Evolutionary conservation across 1,284 basidiomycete species (phyloP), one percentile per base, ranked within the genome.

Genomic region (Psilocybe mexicana): DNA sequence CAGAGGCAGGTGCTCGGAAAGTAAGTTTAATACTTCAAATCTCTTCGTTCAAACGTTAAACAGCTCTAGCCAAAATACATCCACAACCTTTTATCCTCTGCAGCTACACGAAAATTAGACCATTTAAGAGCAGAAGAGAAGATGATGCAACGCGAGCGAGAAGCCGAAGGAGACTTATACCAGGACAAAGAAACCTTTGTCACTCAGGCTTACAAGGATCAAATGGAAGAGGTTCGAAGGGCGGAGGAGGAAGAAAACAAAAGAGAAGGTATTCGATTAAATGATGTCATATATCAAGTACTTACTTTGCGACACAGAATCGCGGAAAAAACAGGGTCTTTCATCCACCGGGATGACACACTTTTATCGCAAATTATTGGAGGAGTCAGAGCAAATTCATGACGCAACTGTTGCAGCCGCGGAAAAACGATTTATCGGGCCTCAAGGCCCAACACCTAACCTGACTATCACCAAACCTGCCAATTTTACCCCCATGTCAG

Each of bases 51-150:
- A 38, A 54, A 56, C 43, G 60, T 43, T 63, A 40, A 64, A 63
- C 42, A 28, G 50, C 61, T 63, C 51, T 67, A 96, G 91, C 95
- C 97, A 0, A 98, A 98, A 78, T 98, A 99, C 69, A 97, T 98
- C 59, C 81, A 83, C 50, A 85, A 83, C 36, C 84, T 98, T 47
- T 78, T 98, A 2, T 77, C 81, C n/a, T 86, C 93, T 6, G 95
- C 97, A 24, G 87, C 88, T 45, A 93, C 93, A 43, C 85, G 97
- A 35, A 87, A 90, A 67, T 77, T 97, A 44, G 97, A 99, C 71
- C 84, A 93, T 65, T 74, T 98, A n/a, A 82, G 96, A 55, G 97
- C 97, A 0, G 96, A 99, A 74, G 95, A 99, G 75, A 98, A 98
- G 79, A 93, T 96, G 89, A 90, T 98, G 67, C 92, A 96, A 72